Base-by-base conservation (phyloP, 805 yeast species). In the Ogataea nakhonphanomensis region DNA sequence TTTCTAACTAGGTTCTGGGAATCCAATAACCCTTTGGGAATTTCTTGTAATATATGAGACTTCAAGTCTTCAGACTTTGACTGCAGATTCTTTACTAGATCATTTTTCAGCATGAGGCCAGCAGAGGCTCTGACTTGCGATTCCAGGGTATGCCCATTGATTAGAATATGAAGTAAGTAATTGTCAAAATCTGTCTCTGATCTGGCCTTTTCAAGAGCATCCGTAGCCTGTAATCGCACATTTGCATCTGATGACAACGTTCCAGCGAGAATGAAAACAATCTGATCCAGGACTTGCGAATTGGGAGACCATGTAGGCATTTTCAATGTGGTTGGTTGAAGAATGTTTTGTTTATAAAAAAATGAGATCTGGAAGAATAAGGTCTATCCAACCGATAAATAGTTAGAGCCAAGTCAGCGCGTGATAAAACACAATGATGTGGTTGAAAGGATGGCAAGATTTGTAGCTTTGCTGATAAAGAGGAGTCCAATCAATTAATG, bases 81-180 rank as follows among this genome's bases (percentile, higher is more conserved):
- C n/a, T 53, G 51, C 43, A 64, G 58, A 25, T 64, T 57, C 43
- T 64, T 69, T 27, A 76, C 53, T n/a, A 89, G 65, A 46, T 76
- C 76, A 62, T 90, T 91, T 58, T 93, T 91, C 61, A 93, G 72
- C 54, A 81, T 70, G 44, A 90, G 64, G 8, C 98, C 99, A 1
- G 97, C 91, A 0, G 95, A 81, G 1, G 96, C 96, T 37, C 96
- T 73, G 8, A 80, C 71, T 30, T 78, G 79, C 0, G 78, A 62
- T n/a, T 66, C 64, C 8, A 73, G 65, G 8, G 58, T 58, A 13
- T 70, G 66, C 31, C 80, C 81, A 28, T 64, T 61, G 13, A 85
- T 76, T 28, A 93, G 69, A 32, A 90, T 73, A 53, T 76, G 78
- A 26, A 86, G 71, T 22, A 91, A 67, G 61, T 91, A 91, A 60